Percentiles rank a stretch among this genome's conserved stretches.
Evolutionary conservation across 108 stramenopile species (phyloP).

Genomic region (Conticribra guillardii): DNA sequence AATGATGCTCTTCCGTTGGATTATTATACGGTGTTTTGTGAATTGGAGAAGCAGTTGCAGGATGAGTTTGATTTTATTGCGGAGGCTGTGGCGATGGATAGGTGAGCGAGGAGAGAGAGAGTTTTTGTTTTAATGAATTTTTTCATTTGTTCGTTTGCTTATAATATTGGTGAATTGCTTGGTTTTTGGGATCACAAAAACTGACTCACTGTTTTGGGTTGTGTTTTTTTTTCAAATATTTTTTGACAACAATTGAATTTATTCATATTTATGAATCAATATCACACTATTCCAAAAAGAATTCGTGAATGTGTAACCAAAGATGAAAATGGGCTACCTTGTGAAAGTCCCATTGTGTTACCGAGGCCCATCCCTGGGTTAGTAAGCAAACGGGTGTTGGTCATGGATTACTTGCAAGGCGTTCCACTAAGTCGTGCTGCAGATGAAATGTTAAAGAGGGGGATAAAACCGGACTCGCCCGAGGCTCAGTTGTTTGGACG

Average conservation of each 20-base stretch:
- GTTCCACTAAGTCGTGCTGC: constrained; percentile 86
- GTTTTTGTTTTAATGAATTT: not conserved
- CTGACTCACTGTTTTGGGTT: no score
- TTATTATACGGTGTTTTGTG: constrained; percentile 92
- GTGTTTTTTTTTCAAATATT: no score
- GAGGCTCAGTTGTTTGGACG: constrained; percentile 92
- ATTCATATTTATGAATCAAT: not conserved
- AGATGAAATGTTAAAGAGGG: constrained; percentile 88
- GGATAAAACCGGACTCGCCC: constrained; percentile 84
- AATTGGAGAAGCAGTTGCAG: constrained; percentile 85
- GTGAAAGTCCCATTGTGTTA: constrained; percentile 80
- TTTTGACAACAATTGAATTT: no score
- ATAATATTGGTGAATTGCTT: not conserved
- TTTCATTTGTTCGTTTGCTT: not conserved
- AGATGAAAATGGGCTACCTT: constrained; percentile 56
- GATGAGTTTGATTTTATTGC: constrained; percentile 96
- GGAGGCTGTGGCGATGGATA: constrained; percentile 95
- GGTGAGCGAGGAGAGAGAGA: no score
- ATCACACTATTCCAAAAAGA: not conserved
- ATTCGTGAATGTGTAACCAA: constrained; percentile 73
- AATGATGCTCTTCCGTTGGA: constrained; percentile 82
- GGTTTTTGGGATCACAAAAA: no score
- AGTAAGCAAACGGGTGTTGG: constrained; percentile 85
- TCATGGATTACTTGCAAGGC: constrained; percentile 94
- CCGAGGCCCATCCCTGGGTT: constrained; percentile 89